Evolutionary conservation across 768 basidiomycete species (phyloP), one percentile per base, ranked within the genome.

Genomic region (Coprinellus micaceus): DNA sequence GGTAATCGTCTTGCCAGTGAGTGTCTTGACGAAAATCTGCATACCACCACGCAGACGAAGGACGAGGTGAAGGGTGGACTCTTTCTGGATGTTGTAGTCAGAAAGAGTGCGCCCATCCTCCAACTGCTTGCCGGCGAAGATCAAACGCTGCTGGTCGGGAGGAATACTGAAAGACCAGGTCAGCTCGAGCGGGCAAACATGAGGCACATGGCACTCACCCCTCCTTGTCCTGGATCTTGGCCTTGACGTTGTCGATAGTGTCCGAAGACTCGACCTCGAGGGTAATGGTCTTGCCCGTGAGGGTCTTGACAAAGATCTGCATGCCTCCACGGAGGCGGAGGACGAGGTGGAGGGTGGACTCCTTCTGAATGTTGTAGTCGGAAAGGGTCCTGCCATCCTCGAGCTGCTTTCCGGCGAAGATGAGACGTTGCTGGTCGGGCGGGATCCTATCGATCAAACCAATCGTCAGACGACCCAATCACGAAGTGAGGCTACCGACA

Each of bases 311-410:
- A 58, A 90, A 89, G 52, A 89, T 89, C 58, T 89, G 88, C 87
- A 89, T 89, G 41, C 92, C 91, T 59, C 92, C 93, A 64, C 91
- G 88, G n/a, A 96, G 84, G 70, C 93, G 89, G 26, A 95, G 83
- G 22, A 95, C 91, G 64, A 77, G 82, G 65, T 95, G 94, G 53
- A 96, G 87, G 37, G 93, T 95, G 0, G 88, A 91, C 76, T 96
- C 93, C 77, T 95, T 95, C 82, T 96, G 94, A 62, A 96, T 94
- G 70, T 94, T 92, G 69, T 93, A 92, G 62, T 91, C 90, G 11
- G 88, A 89, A 1, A 93, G 78, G 4, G 90, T 91, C 39, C 90
- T 80, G 44, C 90, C 89, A 68, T 91, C 89, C 71, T 91, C 89
- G 53, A 89, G 79, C 71, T 91, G 89, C 75, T 91, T 91, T 54